Evolutionary conservation across 2,329 filamentous ascomycete species (phyloP).

Genomic region (Plenodomus tracheiphilus): DNA sequence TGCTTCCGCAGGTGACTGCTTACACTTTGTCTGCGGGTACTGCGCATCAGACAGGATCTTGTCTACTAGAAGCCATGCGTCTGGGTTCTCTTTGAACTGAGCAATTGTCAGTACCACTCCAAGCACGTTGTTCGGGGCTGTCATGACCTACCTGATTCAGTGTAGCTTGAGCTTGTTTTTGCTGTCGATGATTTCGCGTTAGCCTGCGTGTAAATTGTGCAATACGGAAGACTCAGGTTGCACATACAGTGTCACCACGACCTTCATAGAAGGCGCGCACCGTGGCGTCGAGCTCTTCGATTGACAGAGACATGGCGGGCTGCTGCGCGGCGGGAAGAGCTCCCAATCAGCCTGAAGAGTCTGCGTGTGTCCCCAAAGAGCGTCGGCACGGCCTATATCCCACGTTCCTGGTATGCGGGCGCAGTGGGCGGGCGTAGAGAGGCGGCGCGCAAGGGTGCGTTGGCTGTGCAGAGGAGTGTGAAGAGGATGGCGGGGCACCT

Average conservation of each 20-base stretch:
- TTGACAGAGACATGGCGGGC: constrained; percentile 66
- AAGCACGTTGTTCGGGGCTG: no score
- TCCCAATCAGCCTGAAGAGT: constrained; percentile 34
- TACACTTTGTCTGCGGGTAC: constrained; percentile 96
- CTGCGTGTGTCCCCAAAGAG: constrained; percentile 25
- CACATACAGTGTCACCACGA: constrained; percentile 83
- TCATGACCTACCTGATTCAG: constrained; percentile 77
- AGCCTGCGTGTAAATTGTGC: constrained; percentile 40
- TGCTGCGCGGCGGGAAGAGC: constrained; percentile 37
- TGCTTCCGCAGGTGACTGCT: constrained; percentile 41
- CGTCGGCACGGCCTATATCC: constrained; percentile 13
- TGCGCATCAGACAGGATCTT: constrained; percentile 92
- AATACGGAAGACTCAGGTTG: constrained; percentile 1
- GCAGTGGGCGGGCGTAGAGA: constrained; percentile 14
- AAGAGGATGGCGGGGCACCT: constrained; percentile 42
- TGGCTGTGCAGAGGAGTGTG: constrained; percentile 35
- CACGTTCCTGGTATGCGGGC: constrained; percentile 8
- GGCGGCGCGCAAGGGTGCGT: constrained; percentile 26
- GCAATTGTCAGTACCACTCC: constrained; percentile 27
- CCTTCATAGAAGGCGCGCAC: constrained; percentile 98
- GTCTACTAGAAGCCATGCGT: constrained; percentile 96
- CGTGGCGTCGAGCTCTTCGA: constrained; percentile 93
- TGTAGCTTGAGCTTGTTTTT: constrained; percentile 93
- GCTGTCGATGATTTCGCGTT: constrained; percentile 59
- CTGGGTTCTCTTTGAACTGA: constrained; percentile 98